Evolutionary conservation across 2,329 filamentous ascomycete species (phyloP).

Genomic region (Ascochyta clinopodiicola): DNA sequence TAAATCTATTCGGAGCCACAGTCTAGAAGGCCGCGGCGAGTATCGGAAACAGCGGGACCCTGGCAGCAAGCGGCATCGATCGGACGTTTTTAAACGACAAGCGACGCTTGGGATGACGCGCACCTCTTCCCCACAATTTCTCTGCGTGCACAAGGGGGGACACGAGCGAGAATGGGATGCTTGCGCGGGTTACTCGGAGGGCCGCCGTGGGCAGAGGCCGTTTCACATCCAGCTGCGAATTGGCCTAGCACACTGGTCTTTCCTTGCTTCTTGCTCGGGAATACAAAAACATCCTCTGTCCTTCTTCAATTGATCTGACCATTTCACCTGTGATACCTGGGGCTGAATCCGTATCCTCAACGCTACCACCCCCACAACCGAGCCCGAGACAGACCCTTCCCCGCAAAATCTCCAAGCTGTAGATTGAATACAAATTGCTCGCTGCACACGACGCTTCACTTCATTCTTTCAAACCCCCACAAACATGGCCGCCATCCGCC

Average conservation of each 20-base stretch:
- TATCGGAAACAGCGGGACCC: slow-evolving; percentile 10
- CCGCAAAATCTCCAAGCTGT: slow-evolving; percentile 10
- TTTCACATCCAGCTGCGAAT: slow-evolving; percentile 8
- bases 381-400: slow-evolving; percentile 9
- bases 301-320: neutral
- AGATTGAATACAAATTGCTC: neutral
- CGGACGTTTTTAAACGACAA: slow-evolving; percentile 10
- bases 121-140: slow-evolving; percentile 19
- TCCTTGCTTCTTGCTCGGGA: neutral
- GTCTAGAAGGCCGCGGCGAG: slow-evolving; percentile 15
- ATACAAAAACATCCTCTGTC: slow-evolving; percentile 1
- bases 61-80: slow-evolving; percentile 8
- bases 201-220: neutral
- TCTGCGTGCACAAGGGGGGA: slow-evolving; percentile 1
- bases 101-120: slow-evolving; percentile 12
- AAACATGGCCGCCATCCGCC: slow-evolving; percentile 23
- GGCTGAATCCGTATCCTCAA: slow-evolving; percentile 1
- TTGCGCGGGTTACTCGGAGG: slow-evolving; percentile 12
- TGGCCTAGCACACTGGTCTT: neutral
- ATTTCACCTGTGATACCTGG: neutral
- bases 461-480: neutral
- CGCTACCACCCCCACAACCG: slow-evolving; percentile 7
- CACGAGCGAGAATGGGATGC: slow-evolving; percentile 8
- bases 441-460: neutral
- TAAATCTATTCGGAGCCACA: slow-evolving; percentile 5